Evolutionary conservation across 1,139 yeast species (phyloP), one percentile per base, ranked within the genome.

Genomic region (Suhomyces terraborum): DNA sequence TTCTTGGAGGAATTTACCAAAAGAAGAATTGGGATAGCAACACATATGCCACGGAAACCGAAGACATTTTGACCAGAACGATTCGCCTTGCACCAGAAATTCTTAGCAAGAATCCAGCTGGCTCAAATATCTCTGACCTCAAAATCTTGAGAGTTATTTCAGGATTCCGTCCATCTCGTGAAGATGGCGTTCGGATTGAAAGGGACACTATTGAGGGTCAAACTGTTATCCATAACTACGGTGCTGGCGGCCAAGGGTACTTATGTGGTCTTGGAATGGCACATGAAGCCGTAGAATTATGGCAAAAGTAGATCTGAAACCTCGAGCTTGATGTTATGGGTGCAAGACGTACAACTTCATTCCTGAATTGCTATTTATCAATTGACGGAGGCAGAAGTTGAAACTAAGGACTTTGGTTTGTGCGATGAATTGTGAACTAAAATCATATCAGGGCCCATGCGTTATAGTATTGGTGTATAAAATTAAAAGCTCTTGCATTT

Each of bases 221-320:
- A 6, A 44, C 40, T 4, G 32, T 35, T 4, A 35, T 54, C 4
- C 58, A 54, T 38, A 52, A 54, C 41, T 54, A 52, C 33, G 58
- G 58, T 6, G 58, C 58, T 10, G 45, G 54, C n/a, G 58, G 58
- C 8, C 51, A 52, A 24, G 58, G 58, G 4, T 54, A 49, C 41
- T 54, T 49, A 26, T 48, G 52, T 4, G 58, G 58, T 10, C 37
- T 49, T 9, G 56, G 55, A 1, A 53, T 53, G 58, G 53, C 53
- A 6, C 32, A 36, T 10, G 44, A 40, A 22, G 51, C 51, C 0
- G 51, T 39, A 8, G 39, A 25, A 13, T 43, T 21, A 6, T 32
- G 23, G 35, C 18, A 32, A 22, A 27, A 27, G 8, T 27, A 17
- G 13, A 5, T 7, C 20, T 6, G 4, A 6, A n/a, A n/a, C n/a